Evolutionary conservation across 768 basidiomycete genomes (phyloP).

Genomic region (Pseudohyphozyma bogoriensis): DNA sequence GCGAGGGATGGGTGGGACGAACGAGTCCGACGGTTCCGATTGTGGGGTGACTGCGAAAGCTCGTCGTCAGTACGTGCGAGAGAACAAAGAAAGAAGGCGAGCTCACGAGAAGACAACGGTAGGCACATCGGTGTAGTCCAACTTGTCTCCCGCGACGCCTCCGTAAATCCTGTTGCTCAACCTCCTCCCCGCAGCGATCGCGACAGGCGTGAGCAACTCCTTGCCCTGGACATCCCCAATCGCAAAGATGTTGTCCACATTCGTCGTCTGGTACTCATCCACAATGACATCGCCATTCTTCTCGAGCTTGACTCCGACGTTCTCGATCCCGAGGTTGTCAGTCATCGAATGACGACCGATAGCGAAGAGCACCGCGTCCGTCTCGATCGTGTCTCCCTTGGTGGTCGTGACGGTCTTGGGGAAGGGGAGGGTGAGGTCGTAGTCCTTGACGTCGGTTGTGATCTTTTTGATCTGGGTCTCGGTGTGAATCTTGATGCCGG

Average conservation of each 20-base stretch:
- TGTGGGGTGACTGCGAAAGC: constrained; percentile 64
- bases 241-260: constrained; percentile 58
- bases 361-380: constrained; percentile 84
- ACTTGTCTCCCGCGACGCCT: constrained; percentile 63
- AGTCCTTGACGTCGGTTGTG: constrained; percentile 20
- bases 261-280: constrained; percentile 83
- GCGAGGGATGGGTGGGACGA: background rate
- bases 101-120: constrained; percentile 87
- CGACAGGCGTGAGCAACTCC: constrained; percentile 86
- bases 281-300: constrained; percentile 74
- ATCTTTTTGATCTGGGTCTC: constrained; percentile 62
- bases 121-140: constrained; percentile 74
- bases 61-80: background rate
- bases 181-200: constrained; percentile 87
- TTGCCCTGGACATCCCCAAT: constrained; percentile 93
- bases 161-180: constrained; percentile 86
- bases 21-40: constrained; percentile 83
- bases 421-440: constrained; percentile 28
- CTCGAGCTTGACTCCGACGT: constrained; percentile 63
- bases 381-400: constrained; percentile 65
- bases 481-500: constrained; percentile 81
- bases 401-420: constrained; percentile 62
- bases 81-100: background rate
- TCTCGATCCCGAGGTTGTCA: constrained; percentile 62
- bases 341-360: constrained; percentile 82